A percentile compares a stretch with the other conserved stretches of the same genome.
Conservation (phyloP, 2,329 filamentous ascomycete genomes). For the Penicillium paneum region DNA sequence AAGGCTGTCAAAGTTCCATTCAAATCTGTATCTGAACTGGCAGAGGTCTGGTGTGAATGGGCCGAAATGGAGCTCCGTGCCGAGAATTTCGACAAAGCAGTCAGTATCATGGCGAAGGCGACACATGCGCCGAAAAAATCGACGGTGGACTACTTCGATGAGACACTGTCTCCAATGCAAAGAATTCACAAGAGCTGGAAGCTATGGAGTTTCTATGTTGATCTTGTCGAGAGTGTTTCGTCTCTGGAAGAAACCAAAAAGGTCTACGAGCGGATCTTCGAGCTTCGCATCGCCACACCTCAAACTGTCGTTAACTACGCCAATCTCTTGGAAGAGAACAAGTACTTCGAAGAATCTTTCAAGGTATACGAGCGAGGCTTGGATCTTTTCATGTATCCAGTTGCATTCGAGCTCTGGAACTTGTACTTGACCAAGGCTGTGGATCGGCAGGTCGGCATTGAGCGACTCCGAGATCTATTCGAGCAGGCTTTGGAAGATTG, state of each 20-base stretch:
- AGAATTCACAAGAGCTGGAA: conserved; percentile 99
- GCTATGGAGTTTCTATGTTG: conserved; percentile 98
- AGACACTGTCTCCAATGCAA: conserved; percentile 88
- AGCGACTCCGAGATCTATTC: conserved; percentile 88
- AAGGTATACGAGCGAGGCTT: conserved; percentile 95
- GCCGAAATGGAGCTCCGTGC: conserved; percentile 95
- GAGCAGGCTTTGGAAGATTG: conserved; percentile 95
- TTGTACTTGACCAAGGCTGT: conserved; percentile 96
- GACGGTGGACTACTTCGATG: conserved; percentile 99
- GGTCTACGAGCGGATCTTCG: conserved; percentile 96
- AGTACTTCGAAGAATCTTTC: conserved; percentile 96
- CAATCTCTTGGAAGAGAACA: conserved; percentile 87
- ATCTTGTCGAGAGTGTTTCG: conserved; percentile 91
- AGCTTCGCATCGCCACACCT: conserved; percentile 93
- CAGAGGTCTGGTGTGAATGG: conserved; percentile 99
- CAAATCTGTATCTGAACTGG: conserved; percentile 93
- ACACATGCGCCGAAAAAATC: conserved; percentile 95
- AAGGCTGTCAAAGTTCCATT: conserved; percentile 97
- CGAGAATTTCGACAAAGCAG: conserved; percentile 91
- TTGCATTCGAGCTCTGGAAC: conserved; percentile 98
- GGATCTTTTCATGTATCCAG: conserved; percentile 97
- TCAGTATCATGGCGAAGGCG: conserved; percentile 94
- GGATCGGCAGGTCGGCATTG: conserved; percentile 91
- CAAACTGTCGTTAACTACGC: conserved; percentile 99
- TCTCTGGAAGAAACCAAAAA: conserved; percentile 88